phyloP scores from a whole-genome alignment of 805 yeast genomes.

The Yarrowia sp. region DNA sequence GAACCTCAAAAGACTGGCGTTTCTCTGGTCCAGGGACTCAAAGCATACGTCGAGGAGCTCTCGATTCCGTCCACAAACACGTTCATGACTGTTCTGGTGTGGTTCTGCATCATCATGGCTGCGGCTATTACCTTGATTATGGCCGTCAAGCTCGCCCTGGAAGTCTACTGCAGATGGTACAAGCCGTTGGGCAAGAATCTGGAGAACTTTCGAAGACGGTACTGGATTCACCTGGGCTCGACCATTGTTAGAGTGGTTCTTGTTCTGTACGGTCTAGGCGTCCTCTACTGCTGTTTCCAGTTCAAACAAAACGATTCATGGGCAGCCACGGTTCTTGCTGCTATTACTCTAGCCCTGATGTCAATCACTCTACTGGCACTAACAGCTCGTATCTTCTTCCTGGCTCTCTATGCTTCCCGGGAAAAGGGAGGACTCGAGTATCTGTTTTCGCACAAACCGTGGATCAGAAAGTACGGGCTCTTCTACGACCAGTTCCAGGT shows the following conservation, averaged over 20 bases:
- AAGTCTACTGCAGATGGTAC: conserved; percentile 41
- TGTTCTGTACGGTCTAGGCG: conserved; percentile 50
- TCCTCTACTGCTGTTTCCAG: conserved; percentile 48
- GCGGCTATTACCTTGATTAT: conserved; percentile 44
- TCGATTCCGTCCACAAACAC: conserved; percentile 48
- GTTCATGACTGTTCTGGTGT: conserved; percentile 48
- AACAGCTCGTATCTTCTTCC: conserved; percentile 45
- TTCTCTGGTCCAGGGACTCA: conserved; percentile 46
- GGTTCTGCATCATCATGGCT: conserved; percentile 48
- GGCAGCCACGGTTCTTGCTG: conserved; percentile 48
- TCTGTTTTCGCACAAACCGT: conserved; percentile 47
- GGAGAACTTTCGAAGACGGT: conserved; percentile 45
- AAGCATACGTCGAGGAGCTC: conserved; percentile 47
- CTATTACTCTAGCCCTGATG: conserved; percentile 46
- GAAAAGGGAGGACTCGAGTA: conserved; percentile 43
- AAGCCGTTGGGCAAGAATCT: conserved; percentile 29
- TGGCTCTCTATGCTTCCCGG: conserved; percentile 46
- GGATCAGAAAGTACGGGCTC: conserved; percentile 49
- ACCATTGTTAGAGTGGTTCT: conserved; percentile 47
- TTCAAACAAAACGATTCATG: conserved; percentile 49
- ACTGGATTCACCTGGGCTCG: conserved; percentile 43
- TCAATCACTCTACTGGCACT: conserved; percentile 44
- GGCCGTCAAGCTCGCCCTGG: conserved; percentile 45
- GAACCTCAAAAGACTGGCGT: conserved; percentile 30
- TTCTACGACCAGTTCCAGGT: conserved; percentile 49